Percentiles rank a stretch among this genome's conserved stretches.
phyloP scores from a whole-genome alignment of 2,329 filamentous ascomycete species.

The Allantophomopsis lycopodina region DNA sequence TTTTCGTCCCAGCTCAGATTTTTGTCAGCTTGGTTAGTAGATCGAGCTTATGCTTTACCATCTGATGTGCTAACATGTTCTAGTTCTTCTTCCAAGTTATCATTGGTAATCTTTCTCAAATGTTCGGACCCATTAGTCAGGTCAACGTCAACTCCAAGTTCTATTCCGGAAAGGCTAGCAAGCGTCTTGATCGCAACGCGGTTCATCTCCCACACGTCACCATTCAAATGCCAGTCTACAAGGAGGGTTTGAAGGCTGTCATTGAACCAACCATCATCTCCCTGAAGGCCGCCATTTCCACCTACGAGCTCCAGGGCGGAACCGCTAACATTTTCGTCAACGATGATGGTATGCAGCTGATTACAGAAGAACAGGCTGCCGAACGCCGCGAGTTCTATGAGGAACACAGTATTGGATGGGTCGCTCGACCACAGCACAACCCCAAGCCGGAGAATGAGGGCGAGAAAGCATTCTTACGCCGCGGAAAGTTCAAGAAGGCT shows the following conservation, averaged over 20 bases:
- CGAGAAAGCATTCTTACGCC: conserved; percentile 30
- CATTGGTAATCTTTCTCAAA: conserved; percentile 31
- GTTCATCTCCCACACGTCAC: conserved; percentile 31
- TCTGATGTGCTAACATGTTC: not conserved
- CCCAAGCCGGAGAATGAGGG: conserved; percentile 34
- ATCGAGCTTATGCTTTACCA: not conserved
- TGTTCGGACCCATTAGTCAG: conserved; percentile 31
- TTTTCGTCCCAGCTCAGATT: conserved; percentile 35
- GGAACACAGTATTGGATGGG: conserved; percentile 43
- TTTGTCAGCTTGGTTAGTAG: conserved; percentile 38
- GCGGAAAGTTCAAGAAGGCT: conserved; percentile 59
- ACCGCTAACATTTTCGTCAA: conserved; percentile 56
- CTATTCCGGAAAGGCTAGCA: conserved; percentile 18
- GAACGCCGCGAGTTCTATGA: conserved; percentile 39
- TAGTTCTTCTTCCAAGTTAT: conserved; percentile 31
- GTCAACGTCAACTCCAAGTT: conserved; percentile 27
- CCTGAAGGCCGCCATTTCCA: conserved; percentile 39
- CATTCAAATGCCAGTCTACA: conserved; percentile 35
- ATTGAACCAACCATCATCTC: conserved; percentile 41
- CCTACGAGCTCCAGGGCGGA: conserved; percentile 48
- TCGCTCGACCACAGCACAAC: conserved; percentile 31
- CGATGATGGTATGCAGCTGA: conserved; percentile 53
- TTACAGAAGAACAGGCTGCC: conserved; percentile 32
- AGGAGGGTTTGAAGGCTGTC: conserved; percentile 31
- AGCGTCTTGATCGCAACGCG: conserved; percentile 22